These are phyloP conservation scores for Alternaria dauci DNA, from an alignment of 2,329 filamentous ascomycete species.

Conservation along the genomic window DNA sequence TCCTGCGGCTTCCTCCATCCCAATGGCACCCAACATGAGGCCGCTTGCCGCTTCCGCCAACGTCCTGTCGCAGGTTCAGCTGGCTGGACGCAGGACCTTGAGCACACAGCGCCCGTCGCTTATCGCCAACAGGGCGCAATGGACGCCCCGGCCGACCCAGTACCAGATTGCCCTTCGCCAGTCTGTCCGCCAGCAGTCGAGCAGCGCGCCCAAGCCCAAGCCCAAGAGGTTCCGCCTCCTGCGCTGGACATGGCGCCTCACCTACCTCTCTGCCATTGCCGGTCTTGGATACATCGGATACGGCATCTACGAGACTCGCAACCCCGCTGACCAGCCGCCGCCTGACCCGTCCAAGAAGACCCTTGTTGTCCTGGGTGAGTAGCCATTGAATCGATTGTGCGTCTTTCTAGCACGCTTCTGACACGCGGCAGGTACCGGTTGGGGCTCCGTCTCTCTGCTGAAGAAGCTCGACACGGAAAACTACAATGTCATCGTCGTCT, in stretches of 20 bases:
- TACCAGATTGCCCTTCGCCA: conserved; percentile 49
- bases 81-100: conserved; percentile 48
- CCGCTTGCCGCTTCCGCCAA: conserved; percentile 42
- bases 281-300: conserved; percentile 77
- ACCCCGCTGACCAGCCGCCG: conserved; percentile 79
- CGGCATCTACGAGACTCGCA: conserved; percentile 80
- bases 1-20: conserved; percentile 11
- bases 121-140: conserved; percentile 45
- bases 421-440: conserved; percentile 78
- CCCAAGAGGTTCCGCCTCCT: conserved; percentile 68
- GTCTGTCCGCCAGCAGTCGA: conserved; percentile 46
- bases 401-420: conserved; percentile 10
- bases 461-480: conserved; percentile 99
- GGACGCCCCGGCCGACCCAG: conserved; percentile 45
- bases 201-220: conserved; percentile 43
- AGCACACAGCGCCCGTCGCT: conserved; percentile 46
- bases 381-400: background rate
- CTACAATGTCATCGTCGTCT: conserved; percentile 98
- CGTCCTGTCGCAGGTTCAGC: conserved; percentile 43
- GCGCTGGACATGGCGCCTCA: conserved; percentile 83
- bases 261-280: conserved; percentile 76
- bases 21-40: conserved; percentile 51
- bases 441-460: conserved; percentile 93
- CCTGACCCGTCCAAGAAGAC: conserved; percentile 95
- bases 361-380: conserved; percentile 87